Conservation (phyloP, 768 basidiomycete genomes). For the Hygrophoropsis aurantiaca region DNA sequence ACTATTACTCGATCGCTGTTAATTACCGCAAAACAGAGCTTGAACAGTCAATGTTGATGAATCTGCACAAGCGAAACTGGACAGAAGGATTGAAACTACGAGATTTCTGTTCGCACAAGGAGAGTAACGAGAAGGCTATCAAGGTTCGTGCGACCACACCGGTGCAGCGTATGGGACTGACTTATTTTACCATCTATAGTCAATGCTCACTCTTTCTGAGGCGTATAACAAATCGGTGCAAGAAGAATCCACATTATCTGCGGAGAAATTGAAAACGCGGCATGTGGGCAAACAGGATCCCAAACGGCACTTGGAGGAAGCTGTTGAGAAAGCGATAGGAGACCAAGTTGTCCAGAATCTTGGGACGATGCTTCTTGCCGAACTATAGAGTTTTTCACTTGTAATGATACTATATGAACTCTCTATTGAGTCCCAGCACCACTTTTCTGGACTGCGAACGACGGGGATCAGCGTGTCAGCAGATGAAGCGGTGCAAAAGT, state of each 20-base stretch:
- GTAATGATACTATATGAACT: too few species aligned
- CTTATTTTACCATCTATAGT: conserved; percentile 42
- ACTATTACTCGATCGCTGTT: conserved; percentile 97
- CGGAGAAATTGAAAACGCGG: conserved; percentile 93
- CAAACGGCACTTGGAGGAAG: conserved; percentile 96
- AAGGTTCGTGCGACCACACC: conserved; percentile 59
- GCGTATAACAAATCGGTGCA: conserved; percentile 98
- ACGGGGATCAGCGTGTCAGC: too few species aligned
- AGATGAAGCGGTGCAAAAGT: too few species aligned
- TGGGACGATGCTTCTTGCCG: conserved; percentile 92
- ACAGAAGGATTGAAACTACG: conserved; percentile 92
- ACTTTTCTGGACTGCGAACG: too few species aligned
- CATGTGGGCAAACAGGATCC: conserved; percentile 98
- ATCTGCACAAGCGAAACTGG: conserved; percentile 98
- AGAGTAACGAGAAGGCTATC: conserved; percentile 89
- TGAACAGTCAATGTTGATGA: conserved; percentile 98
- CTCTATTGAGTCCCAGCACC: too few species aligned
- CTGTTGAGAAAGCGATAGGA: conserved; percentile 97
- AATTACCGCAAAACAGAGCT: conserved; percentile 98
- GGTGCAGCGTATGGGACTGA: conserved; percentile 17
- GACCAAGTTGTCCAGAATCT: conserved; percentile 95
- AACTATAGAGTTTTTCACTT: conserved; percentile 54
- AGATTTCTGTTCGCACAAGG: conserved; percentile 88
- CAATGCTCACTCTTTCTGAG: conserved; percentile 90
- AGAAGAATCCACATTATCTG: conserved; percentile 93